A percentile compares a stretch with the other conserved stretches of the same genome.
Evolutionary conservation across 768 basidiomycete genomes (phyloP).

Genomic region (Panellus pusillus): DNA sequence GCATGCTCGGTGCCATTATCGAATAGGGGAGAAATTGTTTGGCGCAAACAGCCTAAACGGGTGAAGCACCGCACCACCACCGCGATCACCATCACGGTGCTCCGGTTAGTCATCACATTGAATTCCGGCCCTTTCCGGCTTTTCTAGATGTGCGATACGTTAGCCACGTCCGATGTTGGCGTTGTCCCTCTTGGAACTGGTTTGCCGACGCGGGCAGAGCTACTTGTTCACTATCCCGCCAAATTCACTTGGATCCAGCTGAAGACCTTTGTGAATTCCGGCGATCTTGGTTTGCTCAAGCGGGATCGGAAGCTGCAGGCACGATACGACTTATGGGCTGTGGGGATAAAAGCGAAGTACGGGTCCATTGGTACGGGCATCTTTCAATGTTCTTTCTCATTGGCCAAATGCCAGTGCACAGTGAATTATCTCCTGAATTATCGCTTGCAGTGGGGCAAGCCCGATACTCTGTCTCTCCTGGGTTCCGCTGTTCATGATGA

Average conservation of each 20-base stretch:
- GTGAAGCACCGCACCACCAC: too few species aligned
- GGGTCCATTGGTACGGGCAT: constrained; percentile 61
- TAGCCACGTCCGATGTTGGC: constrained; percentile 1
- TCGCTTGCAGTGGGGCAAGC: constrained; percentile 76
- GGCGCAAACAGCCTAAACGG: too few species aligned
- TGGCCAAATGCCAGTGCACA: constrained; percentile 26
- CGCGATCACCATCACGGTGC: too few species aligned
- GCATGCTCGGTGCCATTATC: too few species aligned
- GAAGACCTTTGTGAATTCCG: constrained; percentile 77
- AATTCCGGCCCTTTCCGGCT: too few species aligned
- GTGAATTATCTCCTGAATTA: constrained; percentile 71
- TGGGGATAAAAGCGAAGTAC: constrained; percentile 53
- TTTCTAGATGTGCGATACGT: not conserved
- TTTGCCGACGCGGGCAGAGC: constrained; percentile 66
- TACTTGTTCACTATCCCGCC: constrained; percentile 67
- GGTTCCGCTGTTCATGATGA: constrained; percentile 47
- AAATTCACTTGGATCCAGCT: constrained; percentile 77
- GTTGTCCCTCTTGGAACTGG: constrained; percentile 51
- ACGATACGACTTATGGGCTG: constrained; percentile 62
- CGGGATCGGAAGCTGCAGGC: constrained; percentile 68
- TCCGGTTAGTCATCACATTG: too few species aligned
- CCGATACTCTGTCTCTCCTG: constrained; percentile 63
- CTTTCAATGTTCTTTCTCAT: not conserved
- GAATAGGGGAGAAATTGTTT: too few species aligned
- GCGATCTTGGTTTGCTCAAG: constrained; percentile 79